Conservation (phyloP, 441 rosid genomes). For the Isatis lusitanica region DNA sequence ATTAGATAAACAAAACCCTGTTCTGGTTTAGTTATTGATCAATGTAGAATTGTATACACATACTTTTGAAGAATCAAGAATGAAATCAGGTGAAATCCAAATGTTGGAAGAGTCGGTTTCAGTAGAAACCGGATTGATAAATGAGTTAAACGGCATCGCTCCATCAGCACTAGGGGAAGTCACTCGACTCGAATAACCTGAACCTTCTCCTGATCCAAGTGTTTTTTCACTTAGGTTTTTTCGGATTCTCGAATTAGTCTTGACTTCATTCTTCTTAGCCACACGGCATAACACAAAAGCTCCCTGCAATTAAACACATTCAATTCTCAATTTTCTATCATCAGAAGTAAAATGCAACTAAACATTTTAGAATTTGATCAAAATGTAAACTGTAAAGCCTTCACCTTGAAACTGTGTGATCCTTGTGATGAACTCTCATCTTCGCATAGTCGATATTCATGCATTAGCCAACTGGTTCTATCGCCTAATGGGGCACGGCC, state of each 20-base stretch:
- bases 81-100: slow-evolving; percentile 72
- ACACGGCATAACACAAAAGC: slow-evolving; percentile 78
- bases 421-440: slow-evolving; percentile 45
- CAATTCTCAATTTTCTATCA: background rate
- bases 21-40: background rate
- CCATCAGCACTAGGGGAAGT: slow-evolving; percentile 19
- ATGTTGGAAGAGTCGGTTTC: slow-evolving; percentile 39
- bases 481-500: slow-evolving; percentile 78
- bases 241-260: slow-evolving; percentile 15
- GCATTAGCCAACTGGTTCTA: slow-evolving; percentile 75
- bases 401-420: slow-evolving; percentile 51
- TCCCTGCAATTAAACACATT: slow-evolving; percentile 43
- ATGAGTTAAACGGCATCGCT: slow-evolving; percentile 1
- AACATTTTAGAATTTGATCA: background rate
- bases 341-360: slow-evolving; percentile 22
- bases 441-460: slow-evolving; percentile 58
- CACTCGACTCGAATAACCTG: slow-evolving; percentile 29
- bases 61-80: slow-evolving; percentile 84
- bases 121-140: slow-evolving; percentile 30
- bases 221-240: slow-evolving; percentile 41
- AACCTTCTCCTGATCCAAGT: slow-evolving; percentile 54
- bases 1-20: background rate
- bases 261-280: slow-evolving; percentile 62
- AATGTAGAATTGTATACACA: background rate
- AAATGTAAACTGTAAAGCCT: background rate